Base-by-base conservation (phyloP, 1,139 yeast species). In the Sugiyamaella xylanicola region DNA sequence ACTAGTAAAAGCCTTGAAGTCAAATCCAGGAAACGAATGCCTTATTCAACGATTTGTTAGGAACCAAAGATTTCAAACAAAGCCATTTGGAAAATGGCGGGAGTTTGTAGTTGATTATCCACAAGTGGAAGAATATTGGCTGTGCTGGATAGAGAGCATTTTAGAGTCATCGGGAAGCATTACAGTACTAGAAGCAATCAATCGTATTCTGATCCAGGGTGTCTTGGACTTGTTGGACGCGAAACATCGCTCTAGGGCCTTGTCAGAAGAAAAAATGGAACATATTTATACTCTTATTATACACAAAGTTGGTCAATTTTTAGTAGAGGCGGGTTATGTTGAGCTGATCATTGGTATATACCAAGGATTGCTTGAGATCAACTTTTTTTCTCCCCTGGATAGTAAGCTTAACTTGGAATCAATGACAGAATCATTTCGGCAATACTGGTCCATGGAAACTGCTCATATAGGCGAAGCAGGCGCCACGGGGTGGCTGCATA, bases 381-480 rank as follows among this genome's bases (percentile, higher is more conserved):
- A 51, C 22, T 53, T 59, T 19, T 61, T 57, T 22, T 21, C 53
- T 17, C 65, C 65, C 1, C 46, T 43, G 22, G 55, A 29, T 9
- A 21, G 15, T 9, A 39, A 37, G 13, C 15, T n/a, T 3, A 32
- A 35, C 3, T 21, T 35, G 22, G 46, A 50, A 2, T n/a, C 19
- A 21, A n/a, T 21, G 4, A 44, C 43, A n/a, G 37, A 46, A 5
- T 41, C 59, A 3, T 56, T 64, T 16, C 42, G 44, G 17, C 45
- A 44, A 45, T 64, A 55, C 48, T 64, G 67, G 67, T 51, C 56
- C 15, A 52, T 56, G 50, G 67, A 63, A 42, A 51, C 59, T 1
- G 47, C 60, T 1, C 56, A 65, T 19, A 54, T 64, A 32, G 65
- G 65, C 4, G 67, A 64, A 17, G 37, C 48, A 4, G 59, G 58